These are phyloP conservation scores for Podospora pseudoanserina DNA, from an alignment of 495 filamentous ascomycete species.

Conservation along the genomic window DNA sequence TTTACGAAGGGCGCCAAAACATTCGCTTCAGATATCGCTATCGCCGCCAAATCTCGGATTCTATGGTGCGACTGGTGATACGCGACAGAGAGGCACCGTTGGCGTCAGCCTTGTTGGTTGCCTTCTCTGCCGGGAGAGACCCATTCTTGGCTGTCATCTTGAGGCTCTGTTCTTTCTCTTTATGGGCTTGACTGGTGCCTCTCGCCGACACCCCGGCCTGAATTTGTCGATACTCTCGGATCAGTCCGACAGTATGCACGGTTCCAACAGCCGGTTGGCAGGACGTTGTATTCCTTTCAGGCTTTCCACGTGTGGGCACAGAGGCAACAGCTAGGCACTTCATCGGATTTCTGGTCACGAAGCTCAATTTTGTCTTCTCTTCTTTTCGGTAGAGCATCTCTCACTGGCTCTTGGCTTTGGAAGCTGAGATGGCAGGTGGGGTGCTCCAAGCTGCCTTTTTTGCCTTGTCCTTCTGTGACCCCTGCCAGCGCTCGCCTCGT, in stretches of 20 bases:
- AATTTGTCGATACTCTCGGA: background rate
- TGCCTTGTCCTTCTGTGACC: background rate
- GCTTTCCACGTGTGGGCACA: background rate
- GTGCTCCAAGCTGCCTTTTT: background rate
- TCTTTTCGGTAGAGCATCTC: background rate
- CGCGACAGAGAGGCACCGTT: background rate
- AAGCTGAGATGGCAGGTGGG: background rate
- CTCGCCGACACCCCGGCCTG: too few species aligned
- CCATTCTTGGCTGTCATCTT: background rate
- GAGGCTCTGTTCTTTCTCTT: background rate
- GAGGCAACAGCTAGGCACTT: background rate
- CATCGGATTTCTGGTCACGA: background rate
- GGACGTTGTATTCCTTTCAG: background rate
- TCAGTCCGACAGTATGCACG: background rate
- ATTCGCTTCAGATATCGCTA: background rate
- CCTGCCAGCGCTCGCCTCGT: background rate
- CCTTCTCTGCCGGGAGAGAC: background rate
- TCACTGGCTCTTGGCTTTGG: background rate
- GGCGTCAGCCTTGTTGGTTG: constrained; percentile 10
- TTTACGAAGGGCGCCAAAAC: background rate
- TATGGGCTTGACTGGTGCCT: background rate
- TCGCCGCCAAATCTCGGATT: background rate
- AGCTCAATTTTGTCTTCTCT: background rate
- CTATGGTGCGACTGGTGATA: background rate
- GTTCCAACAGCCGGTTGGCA: background rate